Base-by-base conservation (phyloP, 1,139 yeast species). In the Kodamaea ohmeri region DNA sequence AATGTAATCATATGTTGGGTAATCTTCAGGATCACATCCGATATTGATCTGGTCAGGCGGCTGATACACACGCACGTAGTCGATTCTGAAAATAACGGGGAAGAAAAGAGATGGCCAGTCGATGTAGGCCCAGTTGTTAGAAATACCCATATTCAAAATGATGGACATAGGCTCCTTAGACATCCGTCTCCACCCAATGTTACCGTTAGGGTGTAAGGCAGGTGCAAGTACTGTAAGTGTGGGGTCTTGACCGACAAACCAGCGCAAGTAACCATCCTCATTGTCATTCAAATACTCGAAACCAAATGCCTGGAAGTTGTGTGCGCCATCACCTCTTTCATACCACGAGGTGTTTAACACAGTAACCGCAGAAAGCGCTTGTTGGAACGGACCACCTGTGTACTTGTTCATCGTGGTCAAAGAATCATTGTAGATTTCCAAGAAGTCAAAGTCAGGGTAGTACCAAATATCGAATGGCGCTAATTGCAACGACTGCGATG, bases 401-500 rank as follows among this genome's bases (percentile, higher is more conserved):
- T 83, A 86, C 0, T 82, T 67, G 58, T 86, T 86, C 83, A 86
- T 80, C 14, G 76, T 61, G 1, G 95, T 82, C 24, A 79, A 67
- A 1, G 81, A 60, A 22, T 50, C 49, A 60, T 87, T 85, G 58
- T 80, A 64, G 40, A 87, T 63, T 51, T 79, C 83, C 37, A 86
- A 58, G 49, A 73, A 85, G 43, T 81, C 78, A 54, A 85, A 84
- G 58, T 87, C 89, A 2, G 95, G 95, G 54, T 73, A 71, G 58
- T 83, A 85, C 95, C 95, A 87, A 49, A 84, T 77, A 59, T 87
- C 96, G 55, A 77, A 78, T 2, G 96, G 96, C 3, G 95, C 96
- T 48, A 84, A 63, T 65, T 87, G 95, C 44, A 78, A 60, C 1
- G 95, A 84, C 61, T 87, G 96, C 3, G 95, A 83, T 1, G 82